Percentiles rank a stretch among this genome's conserved stretches.
Conservation (phyloP, 1,284 basidiomycete genomes). For the Ustilago sp. region DNA sequence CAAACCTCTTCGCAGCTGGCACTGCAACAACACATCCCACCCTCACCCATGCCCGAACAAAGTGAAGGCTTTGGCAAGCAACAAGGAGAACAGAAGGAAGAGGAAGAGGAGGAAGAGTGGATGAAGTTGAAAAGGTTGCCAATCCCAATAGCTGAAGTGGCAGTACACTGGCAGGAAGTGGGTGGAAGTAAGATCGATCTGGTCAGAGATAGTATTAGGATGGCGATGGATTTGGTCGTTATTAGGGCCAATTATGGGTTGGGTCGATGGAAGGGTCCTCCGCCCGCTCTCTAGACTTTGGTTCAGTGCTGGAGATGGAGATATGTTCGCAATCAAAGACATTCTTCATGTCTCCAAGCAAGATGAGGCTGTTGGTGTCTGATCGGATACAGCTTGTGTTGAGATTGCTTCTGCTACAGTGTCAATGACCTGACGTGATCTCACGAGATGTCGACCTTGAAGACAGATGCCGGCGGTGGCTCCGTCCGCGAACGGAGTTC, state of each 20-base stretch:
- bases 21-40: not conserved
- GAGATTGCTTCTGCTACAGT: too few relatives aligned
- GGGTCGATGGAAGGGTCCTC: slow-evolving; percentile 73
- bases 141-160: slow-evolving; percentile 84
- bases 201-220: slow-evolving; percentile 83
- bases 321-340: not conserved
- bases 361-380: not conserved
- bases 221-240: slow-evolving; percentile 86
- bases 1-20: slow-evolving; percentile 53
- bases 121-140: slow-evolving; percentile 71
- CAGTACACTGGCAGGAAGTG: slow-evolving; percentile 91
- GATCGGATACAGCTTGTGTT: too few relatives aligned
- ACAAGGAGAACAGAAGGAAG: not conserved
- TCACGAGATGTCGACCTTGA: not conserved
- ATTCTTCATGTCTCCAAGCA: not conserved
- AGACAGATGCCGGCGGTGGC: not conserved
- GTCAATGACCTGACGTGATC: too few relatives aligned
- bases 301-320: not conserved
- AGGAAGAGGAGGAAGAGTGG: slow-evolving; percentile 6
- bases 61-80: not conserved
- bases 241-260: slow-evolving; percentile 83
- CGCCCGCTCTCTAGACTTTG: slow-evolving; percentile 12
- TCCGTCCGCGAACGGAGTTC: not conserved
- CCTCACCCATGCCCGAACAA: not conserved
- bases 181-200: slow-evolving; percentile 90